phyloP scores from a whole-genome alignment of 441 rosid genomes.

The Hypseocharis bilobata region DNA sequence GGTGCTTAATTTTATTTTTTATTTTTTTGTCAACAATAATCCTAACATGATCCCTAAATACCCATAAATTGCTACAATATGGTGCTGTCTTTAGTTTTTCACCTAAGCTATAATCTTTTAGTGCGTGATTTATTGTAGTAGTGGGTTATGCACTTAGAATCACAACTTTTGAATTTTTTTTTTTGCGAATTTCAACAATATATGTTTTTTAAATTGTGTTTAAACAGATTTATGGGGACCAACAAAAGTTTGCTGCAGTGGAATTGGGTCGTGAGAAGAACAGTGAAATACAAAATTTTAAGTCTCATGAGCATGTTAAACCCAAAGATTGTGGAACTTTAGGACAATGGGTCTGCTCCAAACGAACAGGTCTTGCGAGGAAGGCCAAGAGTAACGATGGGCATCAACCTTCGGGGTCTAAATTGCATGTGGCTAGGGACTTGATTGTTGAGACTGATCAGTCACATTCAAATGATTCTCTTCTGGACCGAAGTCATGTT shows the following conservation, averaged over 20 bases:
- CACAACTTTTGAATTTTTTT: constrained; percentile 7
- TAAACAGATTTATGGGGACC: constrained; percentile 34
- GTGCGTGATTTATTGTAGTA: not conserved
- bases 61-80: not conserved
- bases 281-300: constrained; percentile 15
- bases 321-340: constrained; percentile 35
- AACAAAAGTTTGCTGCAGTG: constrained; percentile 30
- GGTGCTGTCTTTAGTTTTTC: not conserved
- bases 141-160: constrained; percentile 13
- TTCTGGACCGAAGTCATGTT: constrained; percentile 29
- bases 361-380: constrained; percentile 41
- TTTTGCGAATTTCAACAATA: constrained; percentile 10
- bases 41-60: not conserved
- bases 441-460: constrained; percentile 35
- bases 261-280: constrained; percentile 30
- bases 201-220: constrained; percentile 24
- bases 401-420: constrained; percentile 30
- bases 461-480: constrained; percentile 30
- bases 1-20: not conserved
- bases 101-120: not conserved
- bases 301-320: constrained; percentile 25
- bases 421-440: constrained; percentile 33
- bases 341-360: constrained; percentile 46
- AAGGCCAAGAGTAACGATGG: constrained; percentile 35
- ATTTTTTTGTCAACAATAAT: not conserved